Evolutionary conservation across 108 stramenopile species (phyloP).

Genomic region (Cylindrotheca fusiformis): DNA sequence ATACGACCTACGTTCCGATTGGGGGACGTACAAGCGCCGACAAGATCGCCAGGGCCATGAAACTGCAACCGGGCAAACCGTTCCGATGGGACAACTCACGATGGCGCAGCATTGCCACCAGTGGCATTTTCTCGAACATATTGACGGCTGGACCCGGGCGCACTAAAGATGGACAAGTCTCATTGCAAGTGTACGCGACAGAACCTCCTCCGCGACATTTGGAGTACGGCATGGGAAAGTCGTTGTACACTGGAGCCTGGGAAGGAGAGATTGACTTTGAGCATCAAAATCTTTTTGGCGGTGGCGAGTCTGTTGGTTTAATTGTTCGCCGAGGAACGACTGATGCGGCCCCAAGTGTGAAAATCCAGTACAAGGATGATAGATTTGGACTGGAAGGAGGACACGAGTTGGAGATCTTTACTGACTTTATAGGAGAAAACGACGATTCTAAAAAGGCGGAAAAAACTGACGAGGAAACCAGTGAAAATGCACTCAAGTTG

Average conservation of each 20-base stretch:
- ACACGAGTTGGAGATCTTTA: slow-evolving; percentile 70
- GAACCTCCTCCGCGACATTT: slow-evolving; percentile 76
- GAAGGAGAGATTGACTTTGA: slow-evolving; percentile 79
- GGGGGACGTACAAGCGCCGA: slow-evolving; percentile 61
- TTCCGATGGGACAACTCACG: slow-evolving; percentile 50
- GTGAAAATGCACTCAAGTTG: not conserved
- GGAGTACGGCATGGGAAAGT: slow-evolving; percentile 81
- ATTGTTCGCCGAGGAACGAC: slow-evolving; percentile 72
- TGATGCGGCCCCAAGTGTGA: slow-evolving; percentile 42
- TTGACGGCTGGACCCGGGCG: slow-evolving; percentile 34
- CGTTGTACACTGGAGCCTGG: slow-evolving; percentile 76
- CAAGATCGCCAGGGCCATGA: slow-evolving; percentile 61
- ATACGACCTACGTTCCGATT: slow-evolving; percentile 55
- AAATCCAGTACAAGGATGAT: slow-evolving; percentile 43
- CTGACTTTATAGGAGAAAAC: slow-evolving; percentile 56
- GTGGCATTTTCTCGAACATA: slow-evolving; percentile 54
- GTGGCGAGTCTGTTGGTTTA: slow-evolving; percentile 64
- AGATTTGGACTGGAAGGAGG: slow-evolving; percentile 65
- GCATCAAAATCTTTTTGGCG: slow-evolving; percentile 72
- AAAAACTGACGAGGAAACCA: not conserved
- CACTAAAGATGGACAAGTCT: slow-evolving; percentile 52
- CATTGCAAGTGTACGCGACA: slow-evolving; percentile 61
- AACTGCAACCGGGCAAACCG: slow-evolving; percentile 52
- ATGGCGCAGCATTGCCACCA: slow-evolving; percentile 43
- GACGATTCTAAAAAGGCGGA: not conserved